Base-by-base conservation (phyloP, 306 rosid species). In the Pyrus betulifolia region DNA sequence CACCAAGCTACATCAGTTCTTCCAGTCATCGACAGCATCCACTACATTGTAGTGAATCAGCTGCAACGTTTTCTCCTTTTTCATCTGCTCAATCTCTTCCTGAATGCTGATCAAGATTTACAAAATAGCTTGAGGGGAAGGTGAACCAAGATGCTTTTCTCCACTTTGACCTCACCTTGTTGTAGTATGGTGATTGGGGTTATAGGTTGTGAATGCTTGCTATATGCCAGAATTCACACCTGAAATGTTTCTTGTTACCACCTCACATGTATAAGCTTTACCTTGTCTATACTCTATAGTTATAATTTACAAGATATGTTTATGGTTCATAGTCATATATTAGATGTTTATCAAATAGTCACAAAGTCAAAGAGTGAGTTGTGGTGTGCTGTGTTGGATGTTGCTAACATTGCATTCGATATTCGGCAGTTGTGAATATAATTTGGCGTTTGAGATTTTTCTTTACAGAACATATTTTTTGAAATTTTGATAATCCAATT, bases 31-130 rank as follows among this genome's bases (percentile, higher is more conserved):
- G 77, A 28, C 97, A 83, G 27, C 87, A 89, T 80, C 92, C 96
- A 4, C 86, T 96, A 69, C 99, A 76, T 25, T 81, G 80, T 57
- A 96, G 96, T 2, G 98, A 83, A 84, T 96, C 99, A 54, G 97
- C 96, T 27, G 84, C 99, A n/a, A 92, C 93, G 70, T 91, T 96
- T 89, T 92, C 99, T 30, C 96, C 99, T 11, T 93, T 86, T 80
- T 87, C 90, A 58, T 96, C 99, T 9, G 90, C 97, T 61, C 82
- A 67, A 45, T 96, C 99, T 62, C 98, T 96, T 64, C 97, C 97
- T 1, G 99, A 96, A 1, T 88, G 97, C 85, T 95, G 75, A 88
- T 79, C 45, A 18, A 77, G 51, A 64, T 70, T 69, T 62, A 67
- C 51, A n/a, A 64, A 55, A 11, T 52, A 44, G 28, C 38, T 59